phyloP scores from a whole-genome alignment of 202 grass and related monocot species.

The Hordeum pubiflorum region DNA sequence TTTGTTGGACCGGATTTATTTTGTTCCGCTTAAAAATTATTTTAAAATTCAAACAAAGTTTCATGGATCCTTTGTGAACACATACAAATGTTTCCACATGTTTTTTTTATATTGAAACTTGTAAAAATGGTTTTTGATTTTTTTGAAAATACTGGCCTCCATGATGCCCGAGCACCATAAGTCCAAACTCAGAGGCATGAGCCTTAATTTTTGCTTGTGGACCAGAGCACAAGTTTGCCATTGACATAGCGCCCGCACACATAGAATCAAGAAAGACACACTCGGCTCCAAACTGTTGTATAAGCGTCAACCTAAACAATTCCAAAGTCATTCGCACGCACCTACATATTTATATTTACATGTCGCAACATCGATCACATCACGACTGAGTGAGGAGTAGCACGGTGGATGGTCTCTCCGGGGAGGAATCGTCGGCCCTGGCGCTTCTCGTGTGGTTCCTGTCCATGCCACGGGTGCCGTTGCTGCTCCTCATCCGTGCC shows the following conservation, averaged over 20 bases:
- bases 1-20: no score
- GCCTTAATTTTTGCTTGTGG: no score
- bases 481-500: slow-evolving; percentile 27
- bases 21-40: no score
- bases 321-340: not conserved
- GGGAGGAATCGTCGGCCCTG: not conserved
- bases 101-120: no score
- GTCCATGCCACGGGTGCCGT: not conserved
- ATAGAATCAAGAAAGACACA: not conserved
- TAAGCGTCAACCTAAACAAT: not conserved
- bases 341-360: not conserved
- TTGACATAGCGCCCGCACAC: not conserved
- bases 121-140: no score
- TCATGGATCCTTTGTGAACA: no score
- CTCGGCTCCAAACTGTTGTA: not conserved
- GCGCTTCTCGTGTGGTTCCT: not conserved
- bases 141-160: no score
- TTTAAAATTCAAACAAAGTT: no score
- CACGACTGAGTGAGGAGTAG: slow-evolving; percentile 23
- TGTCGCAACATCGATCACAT: not conserved
- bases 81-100: no score
- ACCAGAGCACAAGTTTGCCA: not conserved
- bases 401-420: not conserved
- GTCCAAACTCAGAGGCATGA: no score
- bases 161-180: no score